phyloP scores from a whole-genome alignment of 1,284 basidiomycete species.

The Grifola frondosa region DNA sequence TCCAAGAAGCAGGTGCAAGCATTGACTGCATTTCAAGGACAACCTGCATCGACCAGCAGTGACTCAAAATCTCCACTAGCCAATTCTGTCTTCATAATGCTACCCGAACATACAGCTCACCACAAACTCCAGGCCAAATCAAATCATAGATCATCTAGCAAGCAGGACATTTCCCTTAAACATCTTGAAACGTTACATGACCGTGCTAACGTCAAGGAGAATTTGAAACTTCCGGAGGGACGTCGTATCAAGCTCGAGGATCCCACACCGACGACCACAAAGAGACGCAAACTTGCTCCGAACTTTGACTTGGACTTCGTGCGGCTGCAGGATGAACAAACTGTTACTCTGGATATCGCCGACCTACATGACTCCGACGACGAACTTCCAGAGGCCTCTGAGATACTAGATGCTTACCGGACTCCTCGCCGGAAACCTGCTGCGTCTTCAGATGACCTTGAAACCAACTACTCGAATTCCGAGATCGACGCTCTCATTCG shows the following conservation, averaged over 20 bases:
- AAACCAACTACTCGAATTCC: slow-evolving; percentile 39
- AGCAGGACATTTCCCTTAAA: slow-evolving; percentile 35
- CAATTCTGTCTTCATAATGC: too few species aligned
- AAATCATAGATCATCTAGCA: slow-evolving; percentile 18
- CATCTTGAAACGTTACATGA: slow-evolving; percentile 48
- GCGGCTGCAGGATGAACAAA: slow-evolving; percentile 38
- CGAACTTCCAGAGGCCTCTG: slow-evolving; percentile 46
- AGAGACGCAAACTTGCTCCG: slow-evolving; percentile 33
- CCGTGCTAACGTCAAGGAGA: slow-evolving; percentile 41
- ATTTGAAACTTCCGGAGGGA: slow-evolving; percentile 41
- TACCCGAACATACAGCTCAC: not conserved
- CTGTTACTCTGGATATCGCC: slow-evolving; percentile 14
- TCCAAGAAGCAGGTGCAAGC: slow-evolving; percentile 33
- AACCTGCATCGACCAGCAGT: too few species aligned
- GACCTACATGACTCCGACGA: slow-evolving; percentile 33
- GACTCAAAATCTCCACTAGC: too few species aligned
- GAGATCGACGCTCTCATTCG: slow-evolving; percentile 38
- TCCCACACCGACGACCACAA: slow-evolving; percentile 8
- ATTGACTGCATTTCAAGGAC: too few species aligned
- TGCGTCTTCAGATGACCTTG: slow-evolving; percentile 21
- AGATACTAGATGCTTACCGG: slow-evolving; percentile 29
- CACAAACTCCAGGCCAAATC: slow-evolving; percentile 20
- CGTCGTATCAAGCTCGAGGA: slow-evolving; percentile 47
- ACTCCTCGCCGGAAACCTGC: slow-evolving; percentile 1
- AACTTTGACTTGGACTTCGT: slow-evolving; percentile 57